Evolutionary conservation across 2,329 filamentous ascomycete species (phyloP).

Genomic region (Teratosphaeria destructans): DNA sequence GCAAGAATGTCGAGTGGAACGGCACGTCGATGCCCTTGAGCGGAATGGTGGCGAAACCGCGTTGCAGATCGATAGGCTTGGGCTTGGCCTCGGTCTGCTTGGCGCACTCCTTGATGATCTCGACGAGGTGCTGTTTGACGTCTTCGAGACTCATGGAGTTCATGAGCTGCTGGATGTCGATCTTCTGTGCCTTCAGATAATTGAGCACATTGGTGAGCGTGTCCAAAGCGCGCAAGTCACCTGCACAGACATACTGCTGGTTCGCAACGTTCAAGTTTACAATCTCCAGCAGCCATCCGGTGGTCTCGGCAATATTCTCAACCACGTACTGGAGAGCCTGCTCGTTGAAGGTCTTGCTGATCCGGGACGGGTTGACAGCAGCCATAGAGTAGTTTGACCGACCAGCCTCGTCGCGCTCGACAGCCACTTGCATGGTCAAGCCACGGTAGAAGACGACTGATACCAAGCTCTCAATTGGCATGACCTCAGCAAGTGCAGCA

Average conservation of each 20-base stretch:
- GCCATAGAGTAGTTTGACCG: constrained; percentile 99
- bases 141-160: constrained; percentile 77
- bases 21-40: constrained; percentile 96
- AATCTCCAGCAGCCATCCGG: constrained; percentile 93
- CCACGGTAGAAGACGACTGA: constrained; percentile 99
- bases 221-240: constrained; percentile 56
- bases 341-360: constrained; percentile 98
- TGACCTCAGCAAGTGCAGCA: constrained; percentile 90
- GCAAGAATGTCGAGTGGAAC: constrained; percentile 97
- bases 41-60: constrained; percentile 93
- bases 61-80: constrained; percentile 75
- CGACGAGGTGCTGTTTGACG: constrained; percentile 76
- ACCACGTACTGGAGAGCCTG: constrained; percentile 94
- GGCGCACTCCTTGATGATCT: constrained; percentile 84
- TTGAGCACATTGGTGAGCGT: constrained; percentile 72
- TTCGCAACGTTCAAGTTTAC: constrained; percentile 83
- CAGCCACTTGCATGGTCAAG: constrained; percentile 97
- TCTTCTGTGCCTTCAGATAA: constrained; percentile 91
- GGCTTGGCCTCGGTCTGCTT: constrained; percentile 84
- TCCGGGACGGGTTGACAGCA: constrained; percentile 94
- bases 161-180: constrained; percentile 91
- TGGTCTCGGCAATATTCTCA: constrained; percentile 86
- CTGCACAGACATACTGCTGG: constrained; percentile 59
- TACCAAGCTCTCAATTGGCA: constrained; percentile 98
- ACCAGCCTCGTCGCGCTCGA: constrained; percentile 85